Evolutionary conservation across 2,329 filamentous ascomycete genomes (phyloP), one percentile per base, ranked within the genome.

Genomic region (Coniella lustricola): DNA sequence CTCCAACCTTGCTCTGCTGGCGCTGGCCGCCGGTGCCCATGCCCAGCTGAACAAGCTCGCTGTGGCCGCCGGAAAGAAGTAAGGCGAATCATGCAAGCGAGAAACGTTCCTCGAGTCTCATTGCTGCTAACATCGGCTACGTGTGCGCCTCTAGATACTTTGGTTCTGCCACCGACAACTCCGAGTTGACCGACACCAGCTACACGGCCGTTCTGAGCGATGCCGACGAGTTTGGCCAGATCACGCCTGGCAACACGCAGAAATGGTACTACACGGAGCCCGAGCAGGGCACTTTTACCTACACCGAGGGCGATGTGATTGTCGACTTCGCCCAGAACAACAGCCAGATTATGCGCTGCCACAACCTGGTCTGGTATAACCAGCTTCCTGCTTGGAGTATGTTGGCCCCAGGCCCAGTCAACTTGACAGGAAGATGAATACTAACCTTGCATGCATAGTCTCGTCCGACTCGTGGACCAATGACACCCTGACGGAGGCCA

Each of bases 261-360:
- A 75, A 80, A 70, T 87, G 81, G 81, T 71, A 81, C 51, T 68
- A 72, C 53, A 82, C 71, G 14, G 79, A 87, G 68, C 77, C 79
- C 1, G 60, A 65, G 35, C 73, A 71, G 39, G 72, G 36, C 22
- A 61, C 68, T 39, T 87, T 85, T 68, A 74, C 71, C 57, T 86
- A 73, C 62, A 70, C 71, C 5, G 64, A 68, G 2, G 82, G 77
- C 34, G 79, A 85, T 43, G 68, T 71, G 44, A 66, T 79, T 17
- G 64, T 74, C 36, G 64, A 69, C 40, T 63, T 75, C 16, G 75
- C 75, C 12, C 65, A 67, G 55, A 60, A 60, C 31, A 75, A 76
- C 52, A 63, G 68, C 3, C 71, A 77, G 62, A 56, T 78, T 21
- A 58, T 85, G 44, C 70, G 84, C 48, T 85, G 84, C 62, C 84